Evolutionary conservation across 495 filamentous ascomycete species (phyloP), one percentile per base, ranked within the genome.

Genomic region (Podospora pseudopauciseta): DNA sequence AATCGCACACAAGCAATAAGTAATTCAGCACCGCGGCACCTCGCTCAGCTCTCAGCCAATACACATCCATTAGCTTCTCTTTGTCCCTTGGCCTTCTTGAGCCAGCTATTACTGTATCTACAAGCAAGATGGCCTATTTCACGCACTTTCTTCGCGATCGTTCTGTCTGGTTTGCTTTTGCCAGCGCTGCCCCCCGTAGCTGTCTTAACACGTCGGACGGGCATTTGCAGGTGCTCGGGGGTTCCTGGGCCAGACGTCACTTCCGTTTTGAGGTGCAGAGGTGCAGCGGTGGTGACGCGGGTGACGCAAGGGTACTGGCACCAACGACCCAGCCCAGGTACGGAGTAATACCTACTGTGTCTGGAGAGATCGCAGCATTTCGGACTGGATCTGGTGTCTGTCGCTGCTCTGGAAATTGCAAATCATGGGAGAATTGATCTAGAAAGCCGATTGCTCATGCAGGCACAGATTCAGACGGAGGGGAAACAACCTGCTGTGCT

Each of bases 231-330:
- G 55, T 20, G 55, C n/a, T 58, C 1, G 55, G 23, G 55, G 55
- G 55, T 58, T 26, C 55, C 55, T 58, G 55, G 55, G 23, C n/a
- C n/a, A 58, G 55, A 58, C 55, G 55, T 58, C 55, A 58, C 55
- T 58, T 20, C 55, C 55, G 23, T 58, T 20, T 58, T 58, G 23
- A 58, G 54, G 4, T 58, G 55, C 55, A 58, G 55, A 58, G 55
- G 55, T 23, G 23, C 23, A 23, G 23, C 23, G 23, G 16, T 49
- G 39, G 39, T 49, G 39, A 49, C 39, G 39, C 39, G 39, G n/a
- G 55, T 58, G 55, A 58, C 55, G 55, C 55, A 58, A 58, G 55
- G 55, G 55, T 58, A 26, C 7, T 49, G 39, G 39, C 15, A 49
- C 39, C 39, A 49, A 49, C 39, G 15, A 49, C 39, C 39, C 39